Evolutionary conservation across 306 rosid genomes (phyloP).

Genomic region (Lathyrus sativus): DNA sequence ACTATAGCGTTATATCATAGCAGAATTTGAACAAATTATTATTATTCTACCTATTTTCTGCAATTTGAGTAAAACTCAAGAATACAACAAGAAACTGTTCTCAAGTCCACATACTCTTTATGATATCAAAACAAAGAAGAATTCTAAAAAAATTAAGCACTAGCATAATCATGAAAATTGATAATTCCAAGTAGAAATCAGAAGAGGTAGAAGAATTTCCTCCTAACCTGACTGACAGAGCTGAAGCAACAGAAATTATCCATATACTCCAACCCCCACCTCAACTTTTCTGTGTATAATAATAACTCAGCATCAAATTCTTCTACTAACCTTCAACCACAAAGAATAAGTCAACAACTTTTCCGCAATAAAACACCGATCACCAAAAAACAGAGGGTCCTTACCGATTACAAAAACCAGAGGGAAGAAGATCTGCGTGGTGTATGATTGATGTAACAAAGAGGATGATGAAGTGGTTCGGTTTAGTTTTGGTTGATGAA

Average conservation of each 20-base stretch:
- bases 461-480: not conserved
- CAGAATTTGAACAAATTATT: not conserved
- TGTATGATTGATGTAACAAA: not conserved
- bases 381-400: not conserved
- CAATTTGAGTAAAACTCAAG: not conserved
- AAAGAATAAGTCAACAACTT: constrained; percentile 34
- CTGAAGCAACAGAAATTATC: constrained; percentile 79
- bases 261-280: constrained; percentile 61
- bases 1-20: not conserved
- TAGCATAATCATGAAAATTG: constrained; percentile 23
- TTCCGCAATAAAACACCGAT: constrained; percentile 36
- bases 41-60: not conserved
- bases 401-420: not conserved
- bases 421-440: not conserved
- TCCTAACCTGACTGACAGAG: constrained; percentile 66
- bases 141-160: not conserved
- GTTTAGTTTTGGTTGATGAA: not conserved
- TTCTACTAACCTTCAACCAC: constrained; percentile 31
- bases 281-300: constrained; percentile 50
- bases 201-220: constrained; percentile 16
- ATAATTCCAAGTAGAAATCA: constrained; percentile 11
- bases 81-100: constrained; percentile 30
- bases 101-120: not conserved
- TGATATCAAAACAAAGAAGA: constrained; percentile 19
- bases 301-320: constrained; percentile 63